Evolutionary conservation across 225 moss, liverwort and hornwort species (phyloP), one percentile per base, ranked within the genome.

Genomic region (Sphagnum contortum): DNA sequence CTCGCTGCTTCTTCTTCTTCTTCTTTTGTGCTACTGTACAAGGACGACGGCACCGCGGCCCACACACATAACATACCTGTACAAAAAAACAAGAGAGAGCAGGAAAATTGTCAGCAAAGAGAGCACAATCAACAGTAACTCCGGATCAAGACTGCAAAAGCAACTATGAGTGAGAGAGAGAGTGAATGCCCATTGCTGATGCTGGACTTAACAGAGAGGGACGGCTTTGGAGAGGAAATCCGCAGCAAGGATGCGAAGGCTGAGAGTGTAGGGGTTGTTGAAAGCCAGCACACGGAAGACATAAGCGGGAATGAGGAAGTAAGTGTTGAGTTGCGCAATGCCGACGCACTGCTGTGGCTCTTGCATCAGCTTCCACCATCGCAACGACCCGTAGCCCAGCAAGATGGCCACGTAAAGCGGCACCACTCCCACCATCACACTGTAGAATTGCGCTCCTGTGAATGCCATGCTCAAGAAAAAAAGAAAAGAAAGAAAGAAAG

Each of bases 201-300:
- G 29, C 29, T 29, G 29, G 29, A 29, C 29, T 29, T 29, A 29
- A 29, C 29, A 29, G 50, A 84, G 80, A 44, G 77, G 61, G 61
- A 66, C 13, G 9, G 0, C 14, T 11, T 78, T 84, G 45, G 80
- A 68, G 47, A 84, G 66, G 57, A 77, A 66, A 2, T 77, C 77
- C 0, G 78, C 81, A 3, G 67, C 78, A 64, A 84, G 69, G 62
- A 84, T 78, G 48, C 64, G 64, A 58, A 71, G 64, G 67, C 81
- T 69, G 80, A 84, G 78, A 44, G 73, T 65, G 45, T 81, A 84
- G 2, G 81, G 84, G n/a, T 84, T 69, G 9, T 78, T 81, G 48
- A 84, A 84, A 4, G 84, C 84, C 61, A 78, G 73, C 6, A 81
- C 78, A 62, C 81, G 68, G 10, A 84, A 84, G 0, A 84, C 0